Evolutionary conservation across 1,139 yeast genomes (phyloP).

Genomic region (Kodamaea anthophila): DNA sequence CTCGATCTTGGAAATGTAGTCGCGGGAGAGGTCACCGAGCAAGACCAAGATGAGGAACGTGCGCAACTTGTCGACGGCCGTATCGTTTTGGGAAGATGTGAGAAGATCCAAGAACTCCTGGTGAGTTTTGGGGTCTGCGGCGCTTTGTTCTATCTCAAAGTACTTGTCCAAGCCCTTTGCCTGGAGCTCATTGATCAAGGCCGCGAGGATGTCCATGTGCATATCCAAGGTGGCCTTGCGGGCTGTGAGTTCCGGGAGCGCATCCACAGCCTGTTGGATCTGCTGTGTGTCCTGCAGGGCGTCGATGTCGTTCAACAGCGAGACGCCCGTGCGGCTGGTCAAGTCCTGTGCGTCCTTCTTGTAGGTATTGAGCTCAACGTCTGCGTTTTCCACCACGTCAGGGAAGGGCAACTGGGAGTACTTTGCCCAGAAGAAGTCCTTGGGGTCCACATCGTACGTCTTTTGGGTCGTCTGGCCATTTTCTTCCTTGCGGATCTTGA

Average conservation of each 20-base stretch:
- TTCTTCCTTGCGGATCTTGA: conserved; percentile 35
- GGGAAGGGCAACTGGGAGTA: conserved; percentile 92
- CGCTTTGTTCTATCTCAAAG: conserved; percentile 86
- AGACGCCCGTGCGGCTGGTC: conserved; percentile 72
- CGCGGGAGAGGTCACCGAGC: conserved; percentile 49
- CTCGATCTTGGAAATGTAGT: conserved; percentile 64
- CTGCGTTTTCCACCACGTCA: conserved; percentile 95
- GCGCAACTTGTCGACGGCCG: conserved; percentile 75
- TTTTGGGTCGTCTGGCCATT: conserved; percentile 30
- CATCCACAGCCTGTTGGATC: conserved; percentile 84
- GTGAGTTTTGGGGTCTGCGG: conserved; percentile 55
- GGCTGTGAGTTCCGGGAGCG: conserved; percentile 86
- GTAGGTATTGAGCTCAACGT: conserved; percentile 70
- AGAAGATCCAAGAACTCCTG: conserved; percentile 55
- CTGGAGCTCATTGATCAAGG: conserved; percentile 76
- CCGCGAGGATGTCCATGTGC: conserved; percentile 94
- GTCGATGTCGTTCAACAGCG: conserved; percentile 66
- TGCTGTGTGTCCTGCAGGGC: conserved; percentile 66
- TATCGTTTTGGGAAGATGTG: conserved; percentile 45
- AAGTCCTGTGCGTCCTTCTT: conserved; percentile 84
- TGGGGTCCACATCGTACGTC: conserved; percentile 81
- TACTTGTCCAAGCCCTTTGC: conserved; percentile 81
- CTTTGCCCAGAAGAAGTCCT: conserved; percentile 84
- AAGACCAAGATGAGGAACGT: conserved; percentile 72
- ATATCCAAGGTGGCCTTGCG: conserved; percentile 84